phyloP scores from a whole-genome alignment of 371 early-diverging fungal genomes.

The Cokeromyces recurvatus region DNA sequence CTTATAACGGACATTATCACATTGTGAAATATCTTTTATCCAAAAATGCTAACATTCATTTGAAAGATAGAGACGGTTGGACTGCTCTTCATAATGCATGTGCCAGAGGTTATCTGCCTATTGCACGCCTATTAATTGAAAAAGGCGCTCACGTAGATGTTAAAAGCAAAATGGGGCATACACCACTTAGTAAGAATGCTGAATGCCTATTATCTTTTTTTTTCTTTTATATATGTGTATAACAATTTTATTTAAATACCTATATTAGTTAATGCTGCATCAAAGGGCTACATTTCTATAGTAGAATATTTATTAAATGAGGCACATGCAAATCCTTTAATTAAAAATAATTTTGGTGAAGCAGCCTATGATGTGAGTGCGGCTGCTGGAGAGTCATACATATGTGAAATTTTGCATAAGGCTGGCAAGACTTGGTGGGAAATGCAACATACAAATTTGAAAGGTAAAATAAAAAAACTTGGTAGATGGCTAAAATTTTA shows the following conservation, averaged over 20 bases:
- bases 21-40: slow-evolving; percentile 63
- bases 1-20: slow-evolving; percentile 62
- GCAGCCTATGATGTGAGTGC: slow-evolving; percentile 83
- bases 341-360: slow-evolving; percentile 69
- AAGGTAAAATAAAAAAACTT: no score
- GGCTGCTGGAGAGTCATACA: slow-evolving; percentile 49
- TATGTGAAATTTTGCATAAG: slow-evolving; percentile 65
- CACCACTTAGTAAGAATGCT: slow-evolving; percentile 77
- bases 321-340: slow-evolving; percentile 59
- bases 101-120: slow-evolving; percentile 54
- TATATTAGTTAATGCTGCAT: slow-evolving; percentile 67
- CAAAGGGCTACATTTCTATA: slow-evolving; percentile 65
- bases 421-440: slow-evolving; percentile 50
- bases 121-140: slow-evolving; percentile 57
- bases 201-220: no score
- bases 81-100: slow-evolving; percentile 81
- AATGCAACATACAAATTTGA: slow-evolving; percentile 16
- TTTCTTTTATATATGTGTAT: neutral
- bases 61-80: slow-evolving; percentile 83
- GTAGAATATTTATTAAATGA: slow-evolving; percentile 63
- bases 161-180: slow-evolving; percentile 65
- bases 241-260: neutral
- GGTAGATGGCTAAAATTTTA: no score
- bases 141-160: slow-evolving; percentile 57
- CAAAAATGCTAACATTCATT: slow-evolving; percentile 60